Conservation (phyloP, 176 grass and related monocot species). For the Aegilops bicornis region DNA sequence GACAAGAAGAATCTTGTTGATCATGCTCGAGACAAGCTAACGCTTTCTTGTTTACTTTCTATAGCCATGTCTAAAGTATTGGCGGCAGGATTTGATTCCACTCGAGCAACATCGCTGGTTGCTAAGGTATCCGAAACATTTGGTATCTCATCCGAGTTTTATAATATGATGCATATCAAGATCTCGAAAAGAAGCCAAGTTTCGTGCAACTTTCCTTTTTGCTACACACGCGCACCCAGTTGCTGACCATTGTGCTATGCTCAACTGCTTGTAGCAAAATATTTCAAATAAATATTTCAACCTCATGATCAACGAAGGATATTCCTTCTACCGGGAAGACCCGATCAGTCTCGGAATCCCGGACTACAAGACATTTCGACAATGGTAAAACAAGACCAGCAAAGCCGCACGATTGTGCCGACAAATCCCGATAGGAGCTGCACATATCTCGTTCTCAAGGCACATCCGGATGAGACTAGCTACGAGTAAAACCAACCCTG, state of each 20-base stretch:
- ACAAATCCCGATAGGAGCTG: no score
- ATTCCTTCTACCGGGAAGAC: no score
- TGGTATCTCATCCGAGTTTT: neutral
- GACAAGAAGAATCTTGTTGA: conserved; percentile 9
- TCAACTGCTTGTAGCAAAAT: neutral
- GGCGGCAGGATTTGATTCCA: conserved; percentile 6
- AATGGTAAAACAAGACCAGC: no score
- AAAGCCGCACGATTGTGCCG: no score
- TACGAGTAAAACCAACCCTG: no score
- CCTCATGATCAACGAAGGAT: no score
- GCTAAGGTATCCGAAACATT: neutral
- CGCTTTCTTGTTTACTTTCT: neutral
- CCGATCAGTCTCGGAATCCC: no score
- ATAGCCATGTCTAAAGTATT: conserved; percentile 7
- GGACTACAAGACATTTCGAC: no score
- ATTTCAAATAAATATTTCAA: neutral
- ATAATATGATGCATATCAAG: neutral
- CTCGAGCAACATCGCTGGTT: neutral
- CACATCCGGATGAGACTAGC: no score
- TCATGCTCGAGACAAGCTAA: neutral
- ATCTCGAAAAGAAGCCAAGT: neutral
- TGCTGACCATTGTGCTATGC: neutral
- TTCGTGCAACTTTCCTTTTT: neutral
- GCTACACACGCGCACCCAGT: neutral
- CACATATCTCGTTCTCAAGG: no score